Conservation (phyloP, 2,329 filamentous ascomycete species). For the Parafenestella ontariensis region DNA sequence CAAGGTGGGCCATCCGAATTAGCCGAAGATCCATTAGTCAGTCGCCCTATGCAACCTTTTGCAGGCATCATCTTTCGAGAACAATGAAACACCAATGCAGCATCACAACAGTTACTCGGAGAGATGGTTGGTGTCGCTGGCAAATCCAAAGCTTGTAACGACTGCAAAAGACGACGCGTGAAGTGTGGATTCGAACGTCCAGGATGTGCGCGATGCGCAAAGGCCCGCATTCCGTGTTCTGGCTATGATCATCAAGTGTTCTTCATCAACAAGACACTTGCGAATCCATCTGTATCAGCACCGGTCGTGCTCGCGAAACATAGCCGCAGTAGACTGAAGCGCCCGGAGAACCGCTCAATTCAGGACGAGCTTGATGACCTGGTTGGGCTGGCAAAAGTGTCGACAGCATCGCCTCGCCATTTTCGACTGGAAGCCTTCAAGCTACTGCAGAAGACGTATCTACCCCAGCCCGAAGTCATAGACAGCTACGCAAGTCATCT, state of each 20-base stretch:
- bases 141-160: slow-evolving; percentile 12
- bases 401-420: not conserved
- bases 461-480: too few species aligned
- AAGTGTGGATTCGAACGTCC: slow-evolving; percentile 12
- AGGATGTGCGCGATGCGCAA: slow-evolving; percentile 5
- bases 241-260: slow-evolving; percentile 5
- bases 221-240: slow-evolving; percentile 5
- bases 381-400: too few species aligned
- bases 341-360: too few species aligned
- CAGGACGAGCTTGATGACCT: too few species aligned
- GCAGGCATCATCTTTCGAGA: too few species aligned
- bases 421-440: not conserved
- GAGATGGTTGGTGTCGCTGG: slow-evolving; percentile 14
- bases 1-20: too few species aligned
- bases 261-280: slow-evolving; percentile 8
- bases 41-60: too few species aligned
- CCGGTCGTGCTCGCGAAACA: not conserved
- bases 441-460: too few species aligned
- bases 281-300: slow-evolving; percentile 3
- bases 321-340: too few species aligned
- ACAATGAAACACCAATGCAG: too few species aligned
- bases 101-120: not conserved
- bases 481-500: too few species aligned
- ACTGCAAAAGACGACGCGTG: slow-evolving; percentile 13
- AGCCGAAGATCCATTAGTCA: too few species aligned